phyloP scores from a whole-genome alignment of 768 basidiomycete species.

The Leccinum longicurvipes region DNA sequence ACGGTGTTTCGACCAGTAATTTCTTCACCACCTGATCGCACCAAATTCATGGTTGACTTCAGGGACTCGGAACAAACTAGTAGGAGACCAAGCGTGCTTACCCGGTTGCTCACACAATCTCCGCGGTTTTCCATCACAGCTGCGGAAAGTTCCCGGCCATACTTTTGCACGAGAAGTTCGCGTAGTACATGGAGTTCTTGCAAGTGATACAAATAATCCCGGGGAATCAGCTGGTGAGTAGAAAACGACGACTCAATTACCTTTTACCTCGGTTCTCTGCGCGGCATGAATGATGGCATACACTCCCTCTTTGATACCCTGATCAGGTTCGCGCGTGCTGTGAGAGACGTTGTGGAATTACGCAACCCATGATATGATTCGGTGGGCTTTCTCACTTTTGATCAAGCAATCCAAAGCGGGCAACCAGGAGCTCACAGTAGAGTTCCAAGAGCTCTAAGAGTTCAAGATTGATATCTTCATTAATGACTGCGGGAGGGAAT shows the following conservation, averaged over 20 bases:
- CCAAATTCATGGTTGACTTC: constrained; percentile 1
- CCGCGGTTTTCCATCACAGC: constrained; percentile 86
- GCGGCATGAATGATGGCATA: constrained; percentile 88
- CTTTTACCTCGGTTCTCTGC: constrained; percentile 87
- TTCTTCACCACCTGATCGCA: constrained; percentile 68
- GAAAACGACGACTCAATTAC: constrained; percentile 31
- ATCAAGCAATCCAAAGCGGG: constrained; percentile 90
- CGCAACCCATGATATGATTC: constrained; percentile 2
- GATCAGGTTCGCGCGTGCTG: constrained; percentile 82
- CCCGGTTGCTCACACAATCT: constrained; percentile 78
- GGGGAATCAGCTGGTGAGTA: constrained; percentile 1
- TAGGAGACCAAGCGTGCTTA: constrained; percentile 35
- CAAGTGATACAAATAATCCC: neutral
- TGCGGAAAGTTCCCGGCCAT: constrained; percentile 84
- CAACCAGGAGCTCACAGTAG: constrained; percentile 90
- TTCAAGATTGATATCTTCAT: constrained; percentile 83
- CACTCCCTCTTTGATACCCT: constrained; percentile 82
- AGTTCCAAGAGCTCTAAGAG: constrained; percentile 90
- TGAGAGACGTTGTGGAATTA: constrained; percentile 8
- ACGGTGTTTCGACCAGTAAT: constrained; percentile 64
- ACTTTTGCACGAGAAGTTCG: constrained; percentile 95
- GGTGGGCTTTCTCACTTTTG: constrained; percentile 56
- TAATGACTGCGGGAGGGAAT: constrained; percentile 53
- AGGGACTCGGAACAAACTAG: neutral
- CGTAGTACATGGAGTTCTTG: constrained; percentile 86